Percentiles rank a stretch among this genome's conserved stretches.
Conservation (phyloP, 352 stramenopile genomes). For the Phytophthora capsici region DNA sequence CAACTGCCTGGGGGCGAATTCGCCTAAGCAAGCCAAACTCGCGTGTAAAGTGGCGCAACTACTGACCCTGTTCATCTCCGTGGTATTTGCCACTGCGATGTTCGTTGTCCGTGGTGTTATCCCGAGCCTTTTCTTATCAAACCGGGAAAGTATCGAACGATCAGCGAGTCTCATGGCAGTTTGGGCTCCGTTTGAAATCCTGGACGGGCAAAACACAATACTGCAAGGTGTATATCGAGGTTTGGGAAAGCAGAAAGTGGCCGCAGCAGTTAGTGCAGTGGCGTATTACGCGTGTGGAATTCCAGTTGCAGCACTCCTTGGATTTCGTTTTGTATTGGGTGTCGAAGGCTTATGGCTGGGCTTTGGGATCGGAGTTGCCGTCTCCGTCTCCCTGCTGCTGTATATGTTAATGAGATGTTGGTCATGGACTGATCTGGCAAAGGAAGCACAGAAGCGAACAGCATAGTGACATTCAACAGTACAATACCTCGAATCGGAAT, state of each 20-base stretch:
- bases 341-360: conserved; percentile 84
- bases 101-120: conserved; percentile 50
- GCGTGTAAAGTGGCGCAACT: conserved; percentile 48
- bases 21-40: conserved; percentile 56
- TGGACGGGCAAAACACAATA: conserved; percentile 74
- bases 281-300: conserved; percentile 83
- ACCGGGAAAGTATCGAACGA: conserved; percentile 42
- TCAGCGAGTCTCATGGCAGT: conserved; percentile 59
- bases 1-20: conserved; percentile 74
- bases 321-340: conserved; percentile 46
- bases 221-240: conserved; percentile 79
- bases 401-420: conserved; percentile 18
- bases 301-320: conserved; percentile 63
- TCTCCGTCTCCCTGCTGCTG: conserved; percentile 15
- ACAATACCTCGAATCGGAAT: too few relatives aligned
- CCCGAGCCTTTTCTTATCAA: conserved; percentile 48
- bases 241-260: conserved; percentile 67
- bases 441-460: conserved; percentile 45
- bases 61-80: conserved; percentile 36
- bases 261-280: conserved; percentile 68
- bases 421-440: conserved; percentile 43
- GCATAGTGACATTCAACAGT: too few relatives aligned
- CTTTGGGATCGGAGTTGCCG: conserved; percentile 61
- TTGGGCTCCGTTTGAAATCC: conserved; percentile 66
- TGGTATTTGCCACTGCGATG: conserved; percentile 46